Evolutionary conservation across 352 stramenopile species (phyloP), one percentile per base, ranked within the genome.

Genomic region (Phytophthora pinifolia): DNA sequence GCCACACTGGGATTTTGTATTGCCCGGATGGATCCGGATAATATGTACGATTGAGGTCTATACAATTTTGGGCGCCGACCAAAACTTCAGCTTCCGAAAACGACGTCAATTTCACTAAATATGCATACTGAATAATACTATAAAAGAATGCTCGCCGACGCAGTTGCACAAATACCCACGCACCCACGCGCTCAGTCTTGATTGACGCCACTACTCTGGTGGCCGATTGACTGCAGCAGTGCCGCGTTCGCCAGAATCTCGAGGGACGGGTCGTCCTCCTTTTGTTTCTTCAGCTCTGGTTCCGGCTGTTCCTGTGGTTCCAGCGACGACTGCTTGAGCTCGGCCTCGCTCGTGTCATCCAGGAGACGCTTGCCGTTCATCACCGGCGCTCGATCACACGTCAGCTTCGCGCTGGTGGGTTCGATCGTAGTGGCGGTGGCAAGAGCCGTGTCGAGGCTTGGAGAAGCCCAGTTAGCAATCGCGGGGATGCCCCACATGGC

Each of bases 211-310:
- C 54, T 50, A 65, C 64, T 65, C 73, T 8, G 51, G 31, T 73
- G 60, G 20, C 76, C 82, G 34, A 91, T 78, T 4, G 74, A 88
- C 43, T 91, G 78, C 43, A 89, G 59, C 22, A 91, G 60, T 8
- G 81, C 81, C 2, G 81, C 81, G 37, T 91, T 83, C 2, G 81
- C 81, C 18, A 91, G 62, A n/a, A 91, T 70, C 53, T 90, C 76
- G 17, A 92, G 62, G 3, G 69, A 75, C 12, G 77, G 77, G 33
- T 84, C 74, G 4, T 56, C 54, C 22, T 78, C 53, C 47, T 56
- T 55, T 35, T 46, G 33, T 25, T 52, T 43, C 43, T 45, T 54
- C 42, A 25, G 22, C 22, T 3, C 22, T 27, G 22, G 22, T 4
- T 27, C 22, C 3, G 4, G 22, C 3, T 27, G 22, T 27, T 27